Evolutionary conservation across 306 rosid genomes (phyloP).

Genomic region (Cicer yamashitae): DNA sequence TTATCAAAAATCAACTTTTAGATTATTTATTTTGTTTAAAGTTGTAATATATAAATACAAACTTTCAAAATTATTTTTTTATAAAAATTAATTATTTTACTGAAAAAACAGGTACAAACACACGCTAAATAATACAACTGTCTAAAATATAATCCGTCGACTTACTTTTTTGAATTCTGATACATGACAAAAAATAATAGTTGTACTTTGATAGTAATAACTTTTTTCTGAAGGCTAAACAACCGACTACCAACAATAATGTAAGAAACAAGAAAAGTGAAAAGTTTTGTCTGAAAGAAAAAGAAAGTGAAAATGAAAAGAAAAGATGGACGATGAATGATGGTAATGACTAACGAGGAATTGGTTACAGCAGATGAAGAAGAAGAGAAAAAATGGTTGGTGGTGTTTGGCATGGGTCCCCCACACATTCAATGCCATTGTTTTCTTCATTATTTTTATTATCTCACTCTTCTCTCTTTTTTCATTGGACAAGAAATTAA

Average conservation of each 20-base stretch:
- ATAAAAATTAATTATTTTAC: too few species aligned
- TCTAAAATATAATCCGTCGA: too few species aligned
- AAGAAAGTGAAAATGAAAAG: neutral
- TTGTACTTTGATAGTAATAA: too few species aligned
- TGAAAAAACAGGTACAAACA: too few species aligned
- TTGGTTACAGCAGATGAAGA: slow-evolving; percentile 5
- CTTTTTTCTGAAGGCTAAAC: too few species aligned
- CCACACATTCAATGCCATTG: slow-evolving; percentile 20
- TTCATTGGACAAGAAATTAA: neutral
- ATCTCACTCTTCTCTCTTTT: neutral
- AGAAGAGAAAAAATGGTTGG: slow-evolving; percentile 18
- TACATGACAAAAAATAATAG: too few species aligned
- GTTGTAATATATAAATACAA: too few species aligned
- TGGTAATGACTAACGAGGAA: neutral
- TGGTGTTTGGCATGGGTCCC: slow-evolving; percentile 4
- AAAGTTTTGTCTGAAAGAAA: neutral
- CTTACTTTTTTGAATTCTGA: too few species aligned
- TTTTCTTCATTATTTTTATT: slow-evolving; percentile 1
- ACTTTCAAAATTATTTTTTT: too few species aligned
- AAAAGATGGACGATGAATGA: neutral
- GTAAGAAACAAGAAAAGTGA: neutral
- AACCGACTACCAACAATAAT: neutral
- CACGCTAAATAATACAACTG: too few species aligned
- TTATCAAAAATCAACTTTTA: too few species aligned
- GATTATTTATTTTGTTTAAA: too few species aligned